Evolutionary conservation across 352 stramenopile species (phyloP).

Genomic region (Thalassiosira exigua): DNA sequence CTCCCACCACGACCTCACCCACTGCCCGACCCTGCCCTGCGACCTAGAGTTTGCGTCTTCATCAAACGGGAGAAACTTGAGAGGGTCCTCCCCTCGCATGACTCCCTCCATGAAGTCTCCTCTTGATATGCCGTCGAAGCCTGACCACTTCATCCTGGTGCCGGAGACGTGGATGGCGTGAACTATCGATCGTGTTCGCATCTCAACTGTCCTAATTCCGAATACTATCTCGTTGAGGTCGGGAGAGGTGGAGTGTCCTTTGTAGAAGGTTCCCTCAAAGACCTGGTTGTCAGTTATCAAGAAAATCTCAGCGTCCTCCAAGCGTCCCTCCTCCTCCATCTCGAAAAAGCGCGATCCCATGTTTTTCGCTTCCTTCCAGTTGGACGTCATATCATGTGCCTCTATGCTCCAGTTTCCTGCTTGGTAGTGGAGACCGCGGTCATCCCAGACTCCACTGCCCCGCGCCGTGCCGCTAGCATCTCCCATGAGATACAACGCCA

Average conservation of each 20-base stretch:
- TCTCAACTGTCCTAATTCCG: slow-evolving; percentile 6
- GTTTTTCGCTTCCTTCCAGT: slow-evolving; percentile 18
- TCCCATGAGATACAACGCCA: slow-evolving; percentile 4
- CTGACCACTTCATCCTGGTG: slow-evolving; percentile 48
- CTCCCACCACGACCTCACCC: neutral
- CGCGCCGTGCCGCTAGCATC: slow-evolving; percentile 5
- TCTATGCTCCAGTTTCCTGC: neutral
- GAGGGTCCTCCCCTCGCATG: slow-evolving; percentile 38
- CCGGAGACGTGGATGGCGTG: slow-evolving; percentile 46
- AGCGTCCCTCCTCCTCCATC: neutral
- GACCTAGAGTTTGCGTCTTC: slow-evolving; percentile 6
- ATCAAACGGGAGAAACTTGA: slow-evolving; percentile 37
- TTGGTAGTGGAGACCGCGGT: neutral
- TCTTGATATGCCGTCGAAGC: slow-evolving; percentile 44
- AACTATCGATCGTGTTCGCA: slow-evolving; percentile 12
- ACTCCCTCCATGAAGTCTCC: slow-evolving; percentile 32
- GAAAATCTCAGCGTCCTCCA: slow-evolving; percentile 29
- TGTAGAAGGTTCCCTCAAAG: slow-evolving; percentile 33
- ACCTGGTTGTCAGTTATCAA: slow-evolving; percentile 46
- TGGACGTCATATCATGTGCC: slow-evolving; percentile 8
- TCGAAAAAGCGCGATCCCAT: slow-evolving; percentile 8
- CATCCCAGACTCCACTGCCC: neutral
- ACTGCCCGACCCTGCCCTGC: neutral
- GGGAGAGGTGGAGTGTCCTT: slow-evolving; percentile 6
- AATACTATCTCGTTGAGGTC: neutral